These are phyloP conservation scores for Camelina sativa DNA, from an alignment of 345 rosid species.

Conservation along the genomic window DNA sequence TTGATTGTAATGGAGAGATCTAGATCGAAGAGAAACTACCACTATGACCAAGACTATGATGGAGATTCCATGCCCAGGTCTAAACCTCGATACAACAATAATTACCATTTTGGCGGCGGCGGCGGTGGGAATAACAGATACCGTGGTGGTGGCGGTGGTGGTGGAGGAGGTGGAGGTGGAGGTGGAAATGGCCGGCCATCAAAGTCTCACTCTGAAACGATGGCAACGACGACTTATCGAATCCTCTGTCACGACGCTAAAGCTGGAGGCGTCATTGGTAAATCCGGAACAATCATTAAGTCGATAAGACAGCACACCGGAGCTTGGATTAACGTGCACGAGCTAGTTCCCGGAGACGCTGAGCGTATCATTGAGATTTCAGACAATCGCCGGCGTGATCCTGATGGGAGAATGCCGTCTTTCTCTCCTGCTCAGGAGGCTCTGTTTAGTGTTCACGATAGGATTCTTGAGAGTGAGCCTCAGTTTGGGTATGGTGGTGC, in stretches of 20 bases:
- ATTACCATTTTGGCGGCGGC: slow-evolving; percentile 51
- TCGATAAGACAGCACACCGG: slow-evolving; percentile 92
- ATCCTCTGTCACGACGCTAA: slow-evolving; percentile 90
- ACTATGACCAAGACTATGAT: slow-evolving; percentile 89
- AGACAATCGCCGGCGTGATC: slow-evolving; percentile 90
- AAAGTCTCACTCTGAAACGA: slow-evolving; percentile 57
- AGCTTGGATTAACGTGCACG: slow-evolving; percentile 98
- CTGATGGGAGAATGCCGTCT: slow-evolving; percentile 89
- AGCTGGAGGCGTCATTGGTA: slow-evolving; percentile 99
- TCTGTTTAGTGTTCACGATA: slow-evolving; percentile 73
- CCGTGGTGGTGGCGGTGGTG: slow-evolving; percentile 41
- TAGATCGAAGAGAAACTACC: slow-evolving; percentile 94
- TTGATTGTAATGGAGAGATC: slow-evolving; percentile 74
- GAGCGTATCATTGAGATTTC: slow-evolving; percentile 98
- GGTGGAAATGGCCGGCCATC: slow-evolving; percentile 44
- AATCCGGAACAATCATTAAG: slow-evolving; percentile 93
- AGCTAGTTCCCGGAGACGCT: slow-evolving; percentile 82
- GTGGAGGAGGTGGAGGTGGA: background rate
- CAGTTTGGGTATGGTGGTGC: slow-evolving; percentile 54
- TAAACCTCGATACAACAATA: slow-evolving; percentile 72
- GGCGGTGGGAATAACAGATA: slow-evolving; percentile 41
- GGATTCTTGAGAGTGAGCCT: slow-evolving; percentile 86
- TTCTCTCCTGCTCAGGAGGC: slow-evolving; percentile 99
- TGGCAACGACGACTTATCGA: slow-evolving; percentile 89
- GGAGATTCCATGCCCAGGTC: slow-evolving; percentile 64